Percentiles rank a stretch among this genome's conserved stretches.
Evolutionary conservation across 1,284 basidiomycete species (phyloP).

Genomic region (Singerocomus rubriflavus): DNA sequence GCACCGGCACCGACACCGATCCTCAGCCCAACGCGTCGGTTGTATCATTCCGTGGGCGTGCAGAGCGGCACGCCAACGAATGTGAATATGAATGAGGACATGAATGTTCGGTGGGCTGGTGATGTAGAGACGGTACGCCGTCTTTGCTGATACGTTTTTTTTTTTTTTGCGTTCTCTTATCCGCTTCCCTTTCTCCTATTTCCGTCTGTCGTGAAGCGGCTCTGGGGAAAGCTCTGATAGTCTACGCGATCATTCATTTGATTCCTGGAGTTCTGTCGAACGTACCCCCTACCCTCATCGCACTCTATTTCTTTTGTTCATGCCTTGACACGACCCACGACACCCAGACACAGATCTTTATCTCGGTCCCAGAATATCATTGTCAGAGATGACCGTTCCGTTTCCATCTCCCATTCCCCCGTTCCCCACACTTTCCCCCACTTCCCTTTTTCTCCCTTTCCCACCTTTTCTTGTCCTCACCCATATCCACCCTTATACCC

Average conservation of each 20-base stretch:
- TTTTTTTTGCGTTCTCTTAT: not conserved
- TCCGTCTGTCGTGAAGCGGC: not conserved
- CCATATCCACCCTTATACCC: no score
- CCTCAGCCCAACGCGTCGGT: no score
- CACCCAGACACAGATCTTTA: not conserved
- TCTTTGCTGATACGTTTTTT: not conserved
- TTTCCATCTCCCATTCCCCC: no score
- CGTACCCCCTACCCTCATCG: no score
- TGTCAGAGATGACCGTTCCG: not conserved
- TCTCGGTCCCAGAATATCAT: not conserved
- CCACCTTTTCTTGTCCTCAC: no score
- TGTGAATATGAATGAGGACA: no score
- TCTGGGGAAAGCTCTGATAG: not conserved
- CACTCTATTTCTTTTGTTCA: no score
- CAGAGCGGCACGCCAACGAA: not conserved
- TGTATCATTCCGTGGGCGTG: not conserved
- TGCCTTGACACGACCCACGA: not conserved
- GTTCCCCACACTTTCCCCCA: no score
- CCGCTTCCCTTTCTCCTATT: no score
- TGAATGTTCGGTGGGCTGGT: no score
- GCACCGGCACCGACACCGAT: not conserved
- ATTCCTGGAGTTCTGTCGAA: no score
- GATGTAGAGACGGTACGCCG: not conserved
- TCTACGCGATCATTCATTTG: not conserved
- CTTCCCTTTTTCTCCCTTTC: no score